Percentiles rank a stretch among this genome's conserved stretches.
phyloP scores from a whole-genome alignment of 2,329 filamentous ascomycete species.

The Tothia fuscella region DNA sequence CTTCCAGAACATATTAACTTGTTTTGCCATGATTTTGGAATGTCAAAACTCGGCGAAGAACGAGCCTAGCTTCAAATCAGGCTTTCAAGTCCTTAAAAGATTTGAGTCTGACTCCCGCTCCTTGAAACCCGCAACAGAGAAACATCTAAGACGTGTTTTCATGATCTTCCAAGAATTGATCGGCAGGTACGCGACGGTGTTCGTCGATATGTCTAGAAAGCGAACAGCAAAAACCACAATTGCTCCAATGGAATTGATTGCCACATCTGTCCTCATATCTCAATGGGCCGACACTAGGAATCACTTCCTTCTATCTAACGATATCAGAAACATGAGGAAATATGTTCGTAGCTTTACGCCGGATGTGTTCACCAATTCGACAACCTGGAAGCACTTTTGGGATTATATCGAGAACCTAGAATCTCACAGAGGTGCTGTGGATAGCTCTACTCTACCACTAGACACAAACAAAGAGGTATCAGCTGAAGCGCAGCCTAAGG shows the following conservation, averaged over 20 bases:
- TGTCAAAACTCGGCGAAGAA: conserved; percentile 17
- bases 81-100: conserved; percentile 16
- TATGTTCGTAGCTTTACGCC: neutral
- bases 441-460: neutral
- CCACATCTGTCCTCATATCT: conserved; percentile 23
- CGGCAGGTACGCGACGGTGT: neutral
- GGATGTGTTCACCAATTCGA: neutral
- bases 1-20: conserved; percentile 23
- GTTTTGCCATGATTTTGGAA: conserved; percentile 28
- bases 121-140: conserved; percentile 20
- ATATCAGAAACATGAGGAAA: neutral
- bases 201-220: conserved; percentile 19
- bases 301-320: neutral
- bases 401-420: neutral
- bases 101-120: conserved; percentile 18
- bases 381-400: neutral
- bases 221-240: conserved; percentile 20
- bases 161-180: conserved; percentile 12
- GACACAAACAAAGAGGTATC: neutral
- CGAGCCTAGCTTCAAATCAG: conserved; percentile 19
- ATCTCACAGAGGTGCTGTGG: neutral
- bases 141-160: conserved; percentile 24
- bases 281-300: neutral
- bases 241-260: conserved; percentile 26
- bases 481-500: neutral